These are phyloP conservation scores for Scopulariopsis brevicaulis DNA, from an alignment of 2,329 filamentous ascomycete species.

Conservation along the genomic window DNA sequence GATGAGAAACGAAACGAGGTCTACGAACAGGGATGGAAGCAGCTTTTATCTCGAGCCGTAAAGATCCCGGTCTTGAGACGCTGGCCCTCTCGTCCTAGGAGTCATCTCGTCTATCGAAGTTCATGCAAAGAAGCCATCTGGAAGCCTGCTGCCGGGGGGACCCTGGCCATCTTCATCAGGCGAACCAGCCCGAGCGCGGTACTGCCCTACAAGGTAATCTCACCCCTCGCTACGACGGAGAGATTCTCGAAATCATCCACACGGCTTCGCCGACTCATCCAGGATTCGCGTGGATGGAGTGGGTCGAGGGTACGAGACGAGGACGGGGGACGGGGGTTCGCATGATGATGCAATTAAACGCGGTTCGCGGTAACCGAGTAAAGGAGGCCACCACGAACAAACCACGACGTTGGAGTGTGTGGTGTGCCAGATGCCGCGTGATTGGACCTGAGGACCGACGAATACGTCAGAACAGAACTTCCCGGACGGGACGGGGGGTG, in stretches of 20 bases:
- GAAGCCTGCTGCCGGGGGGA: background rate
- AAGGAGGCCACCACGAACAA: background rate
- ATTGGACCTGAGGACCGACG: background rate
- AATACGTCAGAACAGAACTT: background rate
- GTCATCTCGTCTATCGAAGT: background rate
- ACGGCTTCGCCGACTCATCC: background rate
- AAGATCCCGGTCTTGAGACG: background rate
- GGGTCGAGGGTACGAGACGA: background rate
- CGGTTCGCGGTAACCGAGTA: background rate
- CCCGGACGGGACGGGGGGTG: background rate
- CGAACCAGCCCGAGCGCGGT: background rate
- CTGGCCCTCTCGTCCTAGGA: background rate
- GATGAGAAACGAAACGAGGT: background rate
- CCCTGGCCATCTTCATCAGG: background rate
- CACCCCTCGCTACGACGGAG: background rate
- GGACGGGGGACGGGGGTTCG: background rate
- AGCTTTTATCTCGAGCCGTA: background rate
- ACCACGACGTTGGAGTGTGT: too few species aligned
- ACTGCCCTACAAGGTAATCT: background rate
- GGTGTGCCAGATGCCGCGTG: background rate
- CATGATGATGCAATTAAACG: constrained; percentile 3
- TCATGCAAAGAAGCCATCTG: background rate
- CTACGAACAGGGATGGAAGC: background rate
- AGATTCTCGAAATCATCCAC: background rate
- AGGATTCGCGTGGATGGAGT: background rate